A percentile compares a stretch with the other conserved stretches of the same genome.
Evolutionary conservation across 495 filamentous ascomycete species (phyloP).

Genomic region (Neurospora sp.): DNA sequence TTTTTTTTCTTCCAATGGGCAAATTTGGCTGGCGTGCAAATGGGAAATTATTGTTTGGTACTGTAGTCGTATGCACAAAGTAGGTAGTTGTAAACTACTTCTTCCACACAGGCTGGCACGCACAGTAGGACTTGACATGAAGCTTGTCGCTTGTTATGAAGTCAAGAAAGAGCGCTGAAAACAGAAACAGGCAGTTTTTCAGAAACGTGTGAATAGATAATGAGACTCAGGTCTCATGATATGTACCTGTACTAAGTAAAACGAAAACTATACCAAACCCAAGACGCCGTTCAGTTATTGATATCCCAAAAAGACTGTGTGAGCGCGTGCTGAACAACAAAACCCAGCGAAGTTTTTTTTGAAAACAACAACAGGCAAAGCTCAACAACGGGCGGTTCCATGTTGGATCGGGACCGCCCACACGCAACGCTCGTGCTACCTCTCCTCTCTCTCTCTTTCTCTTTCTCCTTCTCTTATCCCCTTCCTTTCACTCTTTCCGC

Average conservation of each 20-base stretch:
- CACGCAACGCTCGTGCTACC: not conserved
- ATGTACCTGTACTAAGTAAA: not conserved
- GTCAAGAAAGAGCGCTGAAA: no score
- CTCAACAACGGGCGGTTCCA: not conserved
- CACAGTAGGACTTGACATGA: not conserved
- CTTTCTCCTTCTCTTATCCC: not conserved
- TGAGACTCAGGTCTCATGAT: not conserved
- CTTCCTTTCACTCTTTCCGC: not conserved
- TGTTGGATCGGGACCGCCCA: not conserved
- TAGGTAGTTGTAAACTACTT: not conserved
- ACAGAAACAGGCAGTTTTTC: not conserved
- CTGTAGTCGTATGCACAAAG: not conserved
- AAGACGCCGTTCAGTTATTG: not conserved
- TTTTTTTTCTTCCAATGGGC: not conserved
- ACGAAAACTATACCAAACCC: not conserved
- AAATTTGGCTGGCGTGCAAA: not conserved
- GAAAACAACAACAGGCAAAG: conserved; percentile 5
- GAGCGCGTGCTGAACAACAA: not conserved
- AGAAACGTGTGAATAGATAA: not conserved
- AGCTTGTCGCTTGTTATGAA: no score
- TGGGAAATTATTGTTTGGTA: not conserved
- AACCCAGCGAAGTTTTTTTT: not conserved
- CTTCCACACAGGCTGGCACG: not conserved
- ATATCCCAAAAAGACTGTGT: not conserved
- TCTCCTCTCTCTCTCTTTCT: not conserved